Percentiles rank a stretch among this genome's conserved stretches.
Evolutionary conservation across 352 stramenopile genomes (phyloP).

Genomic region (Pythium volutum): DNA sequence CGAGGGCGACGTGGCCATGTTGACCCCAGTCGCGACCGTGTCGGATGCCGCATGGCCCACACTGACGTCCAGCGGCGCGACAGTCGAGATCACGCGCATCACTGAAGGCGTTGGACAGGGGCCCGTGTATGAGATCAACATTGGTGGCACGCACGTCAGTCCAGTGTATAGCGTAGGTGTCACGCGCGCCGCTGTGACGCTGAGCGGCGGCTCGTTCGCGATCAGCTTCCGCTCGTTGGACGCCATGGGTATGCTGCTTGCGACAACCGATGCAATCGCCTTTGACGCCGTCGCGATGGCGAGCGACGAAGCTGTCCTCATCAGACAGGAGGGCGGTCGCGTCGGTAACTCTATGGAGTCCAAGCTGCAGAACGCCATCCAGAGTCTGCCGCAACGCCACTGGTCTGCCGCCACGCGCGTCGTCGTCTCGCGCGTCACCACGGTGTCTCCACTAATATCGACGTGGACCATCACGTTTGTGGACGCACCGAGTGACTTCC

Average conservation of each 20-base stretch:
- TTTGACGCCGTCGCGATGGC: constrained; percentile 34
- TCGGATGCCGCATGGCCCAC: constrained; percentile 19
- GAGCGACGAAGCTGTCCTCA: constrained; percentile 26
- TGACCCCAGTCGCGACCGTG: neutral
- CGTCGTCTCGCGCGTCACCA: neutral
- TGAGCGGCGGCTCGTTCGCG: constrained; percentile 23
- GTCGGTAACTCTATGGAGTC: constrained; percentile 31
- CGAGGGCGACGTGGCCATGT: neutral
- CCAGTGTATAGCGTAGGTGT: constrained; percentile 27
- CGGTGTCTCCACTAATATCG: neutral
- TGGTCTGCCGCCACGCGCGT: neutral
- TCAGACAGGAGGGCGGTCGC: constrained; percentile 29
- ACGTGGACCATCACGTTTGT: constrained; percentile 33
- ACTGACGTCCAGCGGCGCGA: neutral
- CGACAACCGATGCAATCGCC: constrained; percentile 23
- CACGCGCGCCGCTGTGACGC: neutral
- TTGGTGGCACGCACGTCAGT: constrained; percentile 24
- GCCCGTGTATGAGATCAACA: constrained; percentile 24
- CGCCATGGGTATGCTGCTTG: constrained; percentile 3
- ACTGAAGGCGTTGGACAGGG: constrained; percentile 29
- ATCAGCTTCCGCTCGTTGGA: constrained; percentile 28
- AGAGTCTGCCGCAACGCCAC: constrained; percentile 1
- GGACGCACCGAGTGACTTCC: constrained; percentile 27
- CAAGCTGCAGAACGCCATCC: constrained; percentile 17
- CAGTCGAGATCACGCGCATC: constrained; percentile 21